Base-by-base conservation (phyloP, 2,329 filamentous ascomycete genomes). In the Sodiomyces alkalinus region DNA sequence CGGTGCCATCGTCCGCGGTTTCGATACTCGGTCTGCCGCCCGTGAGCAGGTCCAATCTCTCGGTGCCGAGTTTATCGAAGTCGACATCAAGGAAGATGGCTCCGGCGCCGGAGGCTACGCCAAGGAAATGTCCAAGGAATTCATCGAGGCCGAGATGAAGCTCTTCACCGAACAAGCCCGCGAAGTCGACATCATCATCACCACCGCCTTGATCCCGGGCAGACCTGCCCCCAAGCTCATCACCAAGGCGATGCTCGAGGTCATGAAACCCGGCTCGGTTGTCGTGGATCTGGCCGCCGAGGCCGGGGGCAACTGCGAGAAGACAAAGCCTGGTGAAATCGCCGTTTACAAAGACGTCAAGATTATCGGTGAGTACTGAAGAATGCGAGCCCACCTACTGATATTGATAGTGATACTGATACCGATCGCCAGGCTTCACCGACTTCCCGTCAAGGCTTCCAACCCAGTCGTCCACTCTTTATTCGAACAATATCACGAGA, bases 401-500 rank as follows among this genome's bases (percentile, higher is more conserved):
- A 8, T 15, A 7, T 13, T 27, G 6, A 29, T 12, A 33, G 17
- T 22, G 14, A 11, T 17, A 13, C 16, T 23, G 21, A 39, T 56
- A 18, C 56, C 41, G 29, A 5, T 22, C 10, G 18, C 6, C 26
- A 73, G 69, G 79, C 19, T 92, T 92, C 49, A 92, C 83, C 23
- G 83, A 93, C 51, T 63, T 92, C 17, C 83, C 85, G 1, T 92
- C 83, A 18, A 70, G 83, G 25, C 63, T 93, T 2, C 82, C 85
- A 0, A 92, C 83, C 1, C 85, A 93, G 49, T 82, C 83, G 0
- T 92, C 83, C 1, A 92, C 81, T 0, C 58, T 93, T 13, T 93
- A 92, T 52, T 90, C 81, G 3, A 93, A 92, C 64, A 93, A 93
- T 46, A 86, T 92, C 42, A 85, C 77, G 39, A 93, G 92, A 47